Evolutionary conservation across 2,329 filamentous ascomycete genomes (phyloP).

Genomic region (Diplodia scrobiculata): DNA sequence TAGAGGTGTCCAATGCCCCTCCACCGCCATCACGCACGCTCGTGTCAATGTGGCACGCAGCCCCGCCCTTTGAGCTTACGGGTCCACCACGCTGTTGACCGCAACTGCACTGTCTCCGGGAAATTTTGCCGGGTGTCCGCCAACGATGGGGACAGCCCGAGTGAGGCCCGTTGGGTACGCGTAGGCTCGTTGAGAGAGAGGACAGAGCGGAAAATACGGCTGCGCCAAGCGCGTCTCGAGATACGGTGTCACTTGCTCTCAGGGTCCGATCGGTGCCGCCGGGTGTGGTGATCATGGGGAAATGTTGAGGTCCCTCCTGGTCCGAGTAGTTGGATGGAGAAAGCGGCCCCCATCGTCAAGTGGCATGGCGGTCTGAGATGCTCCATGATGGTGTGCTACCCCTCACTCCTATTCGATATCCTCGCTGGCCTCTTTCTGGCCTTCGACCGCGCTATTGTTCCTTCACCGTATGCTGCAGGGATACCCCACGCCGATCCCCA

Average conservation of each 20-base stretch:
- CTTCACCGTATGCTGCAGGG: slow-evolving; percentile 16
- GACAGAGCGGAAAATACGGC: not conserved
- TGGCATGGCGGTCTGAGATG: slow-evolving; percentile 16
- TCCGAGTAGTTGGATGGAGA: not conserved
- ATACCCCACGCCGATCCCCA: slow-evolving; percentile 20
- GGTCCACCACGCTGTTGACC: not conserved
- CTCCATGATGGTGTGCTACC: not conserved
- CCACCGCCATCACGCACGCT: not conserved
- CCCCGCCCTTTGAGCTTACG: not conserved
- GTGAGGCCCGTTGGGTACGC: not conserved
- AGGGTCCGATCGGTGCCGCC: not conserved
- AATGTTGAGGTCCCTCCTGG: not conserved
- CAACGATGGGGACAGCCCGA: not conserved
- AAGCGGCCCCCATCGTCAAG: not conserved
- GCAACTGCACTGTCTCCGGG: not conserved
- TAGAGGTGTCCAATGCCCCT: not conserved
- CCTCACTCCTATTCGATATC: slow-evolving; percentile 20
- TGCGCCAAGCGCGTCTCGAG: not conserved
- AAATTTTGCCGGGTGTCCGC: not conserved
- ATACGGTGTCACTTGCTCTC: not conserved
- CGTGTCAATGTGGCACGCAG: not conserved
- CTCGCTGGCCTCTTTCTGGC: slow-evolving; percentile 2
- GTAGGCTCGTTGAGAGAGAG: not conserved
- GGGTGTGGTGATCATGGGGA: slow-evolving; percentile 3
- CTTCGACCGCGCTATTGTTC: not conserved